Percentiles rank a stretch among this genome's conserved stretches.
Evolutionary conservation across 208 protist species (phyloP).

Genomic region (Tritrichomonas foetus): DNA sequence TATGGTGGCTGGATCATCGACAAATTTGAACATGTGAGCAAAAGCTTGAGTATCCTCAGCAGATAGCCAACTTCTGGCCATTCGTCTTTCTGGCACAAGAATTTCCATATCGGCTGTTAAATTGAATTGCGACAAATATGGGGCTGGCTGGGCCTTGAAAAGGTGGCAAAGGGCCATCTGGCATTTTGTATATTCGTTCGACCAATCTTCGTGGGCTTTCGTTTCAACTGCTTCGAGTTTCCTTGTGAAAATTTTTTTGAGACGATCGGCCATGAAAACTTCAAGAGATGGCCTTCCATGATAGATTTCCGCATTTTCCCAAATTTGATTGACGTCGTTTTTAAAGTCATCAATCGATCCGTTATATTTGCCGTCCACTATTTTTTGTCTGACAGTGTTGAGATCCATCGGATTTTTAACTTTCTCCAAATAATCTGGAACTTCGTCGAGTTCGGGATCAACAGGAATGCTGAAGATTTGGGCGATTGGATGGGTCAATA

Average conservation of each 20-base stretch:
- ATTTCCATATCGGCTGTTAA: slow-evolving; percentile 33
- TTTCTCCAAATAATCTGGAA: slow-evolving; percentile 5
- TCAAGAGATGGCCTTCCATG: background rate
- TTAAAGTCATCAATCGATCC: background rate
- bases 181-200: background rate
- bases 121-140: background rate
- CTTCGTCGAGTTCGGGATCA: background rate
- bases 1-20: background rate
- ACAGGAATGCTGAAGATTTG: background rate
- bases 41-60: slow-evolving; percentile 13
- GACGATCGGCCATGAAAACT: background rate
- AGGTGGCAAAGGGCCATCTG: background rate
- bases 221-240: background rate
- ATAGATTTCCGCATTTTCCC: background rate
- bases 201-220: background rate
- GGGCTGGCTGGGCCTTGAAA: background rate
- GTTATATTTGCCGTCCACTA: background rate
- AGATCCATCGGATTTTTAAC: slow-evolving; percentile 37
- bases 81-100: background rate
- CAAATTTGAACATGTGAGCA: background rate
- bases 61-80: background rate
- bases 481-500: background rate
- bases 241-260: background rate
- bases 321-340: background rate
- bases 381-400: background rate